Base-by-base conservation (phyloP, 2,329 filamentous ascomycete species). In the Ceratocystis destructans region DNA sequence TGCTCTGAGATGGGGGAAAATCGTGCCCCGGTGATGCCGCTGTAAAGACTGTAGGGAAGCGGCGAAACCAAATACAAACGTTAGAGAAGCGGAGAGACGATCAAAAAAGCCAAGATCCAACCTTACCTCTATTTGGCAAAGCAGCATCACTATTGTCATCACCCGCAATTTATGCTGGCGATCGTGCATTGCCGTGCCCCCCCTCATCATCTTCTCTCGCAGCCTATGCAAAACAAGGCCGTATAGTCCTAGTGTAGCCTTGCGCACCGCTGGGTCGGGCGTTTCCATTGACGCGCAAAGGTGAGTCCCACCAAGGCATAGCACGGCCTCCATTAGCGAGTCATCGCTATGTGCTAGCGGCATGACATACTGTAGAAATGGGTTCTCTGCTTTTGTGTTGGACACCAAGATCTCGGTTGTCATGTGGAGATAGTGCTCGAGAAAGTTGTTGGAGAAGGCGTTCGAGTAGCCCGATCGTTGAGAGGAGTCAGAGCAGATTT, bases 351-450 rank as follows among this genome's bases (percentile, higher is more conserved):
- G 66, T 8, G 66, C 66, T n/a, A 68, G 45, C 20, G 66, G 66
- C 66, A 68, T 68, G 44, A 68, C 66, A 46, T 68, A 68, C 46
- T 65, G 59, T 12, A 68, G 31, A 44, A 68, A 68, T 17, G 66
- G 66, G 61, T 68, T 68, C 57, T 68, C 66, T 4, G 61, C 64
- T 57, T 65, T 63, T 17, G 64, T 50, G 28, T 68, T 68, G 31
- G 66, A 68, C n/a, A 68, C 66, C 25, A 68, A 45, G 22, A 68
- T 68, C 48, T 68, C 66, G 6, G 66, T 68, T 15, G 66, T 68
- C 15, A 65, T 64, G 37, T 68, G 66, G 15, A 68, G 62, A 48
- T 68, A 68, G 31, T 68, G 66, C 53, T 68, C 66, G 46, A 68
- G 44, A 31, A 68, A 68, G n/a, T 64, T 64, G 28, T 65, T 68